A percentile compares a stretch with the other conserved stretches of the same genome.
Evolutionary conservation across 2,329 filamentous ascomycete genomes (phyloP).

Genomic region (Colletotrichum liaoningense): DNA sequence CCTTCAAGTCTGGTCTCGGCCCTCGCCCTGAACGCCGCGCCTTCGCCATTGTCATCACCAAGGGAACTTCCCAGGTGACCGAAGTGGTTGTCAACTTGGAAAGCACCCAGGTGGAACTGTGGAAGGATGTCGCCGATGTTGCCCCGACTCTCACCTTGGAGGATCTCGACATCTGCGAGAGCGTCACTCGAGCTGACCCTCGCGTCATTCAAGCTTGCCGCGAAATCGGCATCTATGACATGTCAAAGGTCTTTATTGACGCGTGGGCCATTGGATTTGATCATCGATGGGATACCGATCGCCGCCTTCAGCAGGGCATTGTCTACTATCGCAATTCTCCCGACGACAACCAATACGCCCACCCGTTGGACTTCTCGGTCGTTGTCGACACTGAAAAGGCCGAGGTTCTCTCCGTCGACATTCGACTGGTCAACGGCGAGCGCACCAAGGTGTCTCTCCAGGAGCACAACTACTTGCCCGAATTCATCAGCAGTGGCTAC

Average conservation of each 20-base stretch:
- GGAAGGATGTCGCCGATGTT: conserved; percentile 59
- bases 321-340: conserved; percentile 83
- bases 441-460: conserved; percentile 68
- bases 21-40: conserved; percentile 57
- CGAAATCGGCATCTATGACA: conserved; percentile 81
- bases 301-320: conserved; percentile 82
- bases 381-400: conserved; percentile 59
- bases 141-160: conserved; percentile 77
- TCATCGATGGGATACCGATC: conserved; percentile 77
- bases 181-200: conserved; percentile 73
- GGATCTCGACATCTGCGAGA: conserved; percentile 81
- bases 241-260: conserved; percentile 87
- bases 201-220: conserved; percentile 83
- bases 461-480: conserved; percentile 65
- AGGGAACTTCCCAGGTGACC: not conserved
- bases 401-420: conserved; percentile 59
- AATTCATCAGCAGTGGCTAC: conserved; percentile 60
- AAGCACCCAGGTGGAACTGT: conserved; percentile 38
- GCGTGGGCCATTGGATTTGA: conserved; percentile 89
- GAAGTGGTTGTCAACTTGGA: not conserved
- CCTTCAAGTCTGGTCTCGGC: conserved; percentile 63
- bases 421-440: conserved; percentile 63
- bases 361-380: conserved; percentile 57
- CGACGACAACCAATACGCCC: conserved; percentile 62
- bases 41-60: not conserved